Base-by-base conservation (phyloP, 2,329 filamentous ascomycete species). In the Colletotrichum sp. region DNA sequence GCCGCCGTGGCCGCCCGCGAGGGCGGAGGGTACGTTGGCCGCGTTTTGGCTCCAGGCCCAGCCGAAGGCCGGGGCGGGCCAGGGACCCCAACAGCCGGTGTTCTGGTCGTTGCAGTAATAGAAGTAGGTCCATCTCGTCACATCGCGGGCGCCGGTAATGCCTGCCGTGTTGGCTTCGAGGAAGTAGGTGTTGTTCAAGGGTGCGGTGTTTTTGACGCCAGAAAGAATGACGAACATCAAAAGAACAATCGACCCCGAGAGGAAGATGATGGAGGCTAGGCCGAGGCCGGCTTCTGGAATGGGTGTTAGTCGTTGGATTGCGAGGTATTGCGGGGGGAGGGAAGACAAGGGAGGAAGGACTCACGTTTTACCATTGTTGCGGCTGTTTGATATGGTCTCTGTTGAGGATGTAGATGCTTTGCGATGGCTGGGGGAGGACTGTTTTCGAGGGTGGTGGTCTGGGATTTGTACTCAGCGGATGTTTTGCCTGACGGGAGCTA, bases 111-210 rank as follows among this genome's bases (percentile, higher is more conserved):
- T 92, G 86, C 96, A 98, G 77, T 98, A 88, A 84, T 95, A 93
- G 89, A 98, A 97, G 86, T 94, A 98, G 44, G 96, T 98, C 96
- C 96, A 99, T 86, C 96, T 93, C 15, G 95, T 93, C 22, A 90
- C 72, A 67, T 88, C 78, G 69, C 93, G 91, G 15, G 95, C 93
- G 64, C 93, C 93, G 5, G 90, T 88, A 82, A 98, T 96, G 82
- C 89, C 92, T 36, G 87, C 87, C 1, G 96, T 98, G 82, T 94
- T 90, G 80, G 95, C 95, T 82, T 94, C 89, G 36, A 99, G 92
- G 88, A 98, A 98, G 86, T 95, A 98, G 78, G 96, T 95, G 75
- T 92, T 87, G 84, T 94, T 91, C 71, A 98, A 88, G 3, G 91
- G 91, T 8, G 87, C 82, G n/a, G 83, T 83, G 77, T 83, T 77